phyloP scores from a whole-genome alignment of 495 filamentous ascomycete species.

The Pyrenula aspistea region DNA sequence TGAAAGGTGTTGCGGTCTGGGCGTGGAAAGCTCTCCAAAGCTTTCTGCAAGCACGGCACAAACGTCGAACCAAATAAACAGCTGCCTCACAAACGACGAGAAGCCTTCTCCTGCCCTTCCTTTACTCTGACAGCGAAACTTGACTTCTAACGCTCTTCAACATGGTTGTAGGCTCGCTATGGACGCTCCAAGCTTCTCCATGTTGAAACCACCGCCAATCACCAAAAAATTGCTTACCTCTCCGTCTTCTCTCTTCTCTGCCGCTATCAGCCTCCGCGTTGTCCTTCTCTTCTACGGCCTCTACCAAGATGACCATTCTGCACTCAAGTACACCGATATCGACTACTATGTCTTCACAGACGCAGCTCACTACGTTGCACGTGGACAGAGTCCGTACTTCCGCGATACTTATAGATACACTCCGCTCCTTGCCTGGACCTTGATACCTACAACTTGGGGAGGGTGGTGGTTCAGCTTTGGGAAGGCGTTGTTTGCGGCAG shows the following conservation, averaged over 20 bases:
- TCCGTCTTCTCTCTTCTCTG: conserved; percentile 47
- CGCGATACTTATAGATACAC: conserved; percentile 97
- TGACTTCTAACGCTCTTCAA: conserved; percentile 12
- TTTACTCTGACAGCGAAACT: not conserved
- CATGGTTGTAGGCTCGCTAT: not conserved
- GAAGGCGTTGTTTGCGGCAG: conserved; percentile 73
- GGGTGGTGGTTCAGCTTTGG: conserved; percentile 66
- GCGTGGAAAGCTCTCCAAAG: not conserved
- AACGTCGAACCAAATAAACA: no score
- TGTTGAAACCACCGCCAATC: not conserved
- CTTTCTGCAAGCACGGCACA: not conserved
- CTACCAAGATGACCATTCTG: conserved; percentile 79
- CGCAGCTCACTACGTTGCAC: conserved; percentile 64
- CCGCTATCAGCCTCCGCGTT: conserved; percentile 55
- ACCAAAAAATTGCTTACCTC: conserved; percentile 24
- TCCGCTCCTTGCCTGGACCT: conserved; percentile 78
- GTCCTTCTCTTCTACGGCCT: conserved; percentile 73
- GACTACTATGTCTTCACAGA: conserved; percentile 99
- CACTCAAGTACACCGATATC: conserved; percentile 96
- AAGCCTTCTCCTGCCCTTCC: no score
- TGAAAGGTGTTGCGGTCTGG: no score
- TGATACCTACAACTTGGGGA: conserved; percentile 65
- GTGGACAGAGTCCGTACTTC: conserved; percentile 60
- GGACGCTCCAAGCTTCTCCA: not conserved
- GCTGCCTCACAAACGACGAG: no score